Evolutionary conservation across 2,329 filamentous ascomycete genomes (phyloP), one percentile per base, ranked within the genome.

Genomic region (Calonectria pauciramosa): DNA sequence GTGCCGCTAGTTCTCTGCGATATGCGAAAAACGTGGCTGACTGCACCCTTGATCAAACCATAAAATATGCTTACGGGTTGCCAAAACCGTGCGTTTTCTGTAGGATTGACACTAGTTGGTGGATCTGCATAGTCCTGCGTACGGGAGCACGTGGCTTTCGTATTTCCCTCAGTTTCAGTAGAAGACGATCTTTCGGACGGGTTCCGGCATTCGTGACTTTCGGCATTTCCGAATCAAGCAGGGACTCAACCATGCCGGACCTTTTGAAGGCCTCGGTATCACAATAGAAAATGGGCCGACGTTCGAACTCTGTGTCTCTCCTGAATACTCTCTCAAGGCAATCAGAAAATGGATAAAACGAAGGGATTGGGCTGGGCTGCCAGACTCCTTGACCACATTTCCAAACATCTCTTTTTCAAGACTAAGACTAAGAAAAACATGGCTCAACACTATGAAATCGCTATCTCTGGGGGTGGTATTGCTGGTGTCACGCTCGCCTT

Each of bases 141-240:
- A 60, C n/a, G 56, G 34, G 9, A 28, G 34, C 5, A 60, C 56
- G 34, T 60, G 56, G 56, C 23, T 60, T 60, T 60, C 34, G 56
- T 60, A 60, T 60, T 60, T 60, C 34, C 56, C 56, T 60, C 56
- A 60, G 34, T 60, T 60, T 60, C 56, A 60, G 20, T 41, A 20
- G 54, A 26, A 16, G 18, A 38, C 34, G 41, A 60, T 41, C 56
- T 28, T 28, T 41, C 34, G 56, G 56, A 41, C n/a, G 56, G 13
- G n/a, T 60, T 60, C 56, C 56, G 56, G 34, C 56, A 60, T 20
- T 41, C 13, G 34, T 60, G 23, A 38, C 56, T 23, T 60, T 60
- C 56, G 56, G 56, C 56, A 60, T 41, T 38, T 60, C 56, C 56
- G 56, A 41, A 60, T 41, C 56, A 28, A 41, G n/a, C 56, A 60